These are phyloP conservation scores for Pythium guiyangense DNA, from an alignment of 352 stramenopile genomes.

Conservation along the genomic window DNA sequence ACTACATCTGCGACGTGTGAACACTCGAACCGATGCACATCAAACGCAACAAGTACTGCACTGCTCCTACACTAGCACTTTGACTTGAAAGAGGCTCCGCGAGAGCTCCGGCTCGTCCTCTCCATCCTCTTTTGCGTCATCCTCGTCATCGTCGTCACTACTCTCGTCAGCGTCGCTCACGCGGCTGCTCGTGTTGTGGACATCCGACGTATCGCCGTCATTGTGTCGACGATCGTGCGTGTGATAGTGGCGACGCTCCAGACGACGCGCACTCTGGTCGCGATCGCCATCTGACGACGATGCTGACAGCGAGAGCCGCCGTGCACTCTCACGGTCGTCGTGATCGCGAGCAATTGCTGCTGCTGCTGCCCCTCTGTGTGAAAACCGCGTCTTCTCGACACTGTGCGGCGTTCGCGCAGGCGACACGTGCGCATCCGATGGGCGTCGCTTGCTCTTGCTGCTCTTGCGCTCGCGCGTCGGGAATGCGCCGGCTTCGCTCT, in stretches of 20 bases:
- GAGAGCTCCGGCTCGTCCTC: conserved; percentile 20
- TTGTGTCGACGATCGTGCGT: no score
- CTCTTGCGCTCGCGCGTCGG: background rate
- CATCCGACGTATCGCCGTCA: no score
- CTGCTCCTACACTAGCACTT: conserved; percentile 44
- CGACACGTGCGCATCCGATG: background rate
- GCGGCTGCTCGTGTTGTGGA: background rate
- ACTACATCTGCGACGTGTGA: conserved; percentile 22
- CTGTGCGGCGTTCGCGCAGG: conserved; percentile 1
- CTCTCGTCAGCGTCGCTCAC: conserved; percentile 13
- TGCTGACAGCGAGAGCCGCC: no score
- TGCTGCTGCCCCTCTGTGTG: no score
- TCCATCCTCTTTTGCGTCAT: conserved; percentile 1
- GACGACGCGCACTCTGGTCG: no score
- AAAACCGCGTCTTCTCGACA: background rate
- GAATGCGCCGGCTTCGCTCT: conserved; percentile 17
- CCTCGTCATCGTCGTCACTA: conserved; percentile 5
- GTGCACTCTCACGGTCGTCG: no score
- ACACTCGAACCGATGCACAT: background rate
- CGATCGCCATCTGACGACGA: no score
- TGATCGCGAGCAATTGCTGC: no score
- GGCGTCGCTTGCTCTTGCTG: background rate
- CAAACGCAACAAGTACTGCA: background rate
- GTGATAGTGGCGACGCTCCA: no score
- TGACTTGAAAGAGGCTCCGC: conserved; percentile 53